Conservation (phyloP, 2,329 filamentous ascomycete species). For the Chrysoporthe cubensis region DNA sequence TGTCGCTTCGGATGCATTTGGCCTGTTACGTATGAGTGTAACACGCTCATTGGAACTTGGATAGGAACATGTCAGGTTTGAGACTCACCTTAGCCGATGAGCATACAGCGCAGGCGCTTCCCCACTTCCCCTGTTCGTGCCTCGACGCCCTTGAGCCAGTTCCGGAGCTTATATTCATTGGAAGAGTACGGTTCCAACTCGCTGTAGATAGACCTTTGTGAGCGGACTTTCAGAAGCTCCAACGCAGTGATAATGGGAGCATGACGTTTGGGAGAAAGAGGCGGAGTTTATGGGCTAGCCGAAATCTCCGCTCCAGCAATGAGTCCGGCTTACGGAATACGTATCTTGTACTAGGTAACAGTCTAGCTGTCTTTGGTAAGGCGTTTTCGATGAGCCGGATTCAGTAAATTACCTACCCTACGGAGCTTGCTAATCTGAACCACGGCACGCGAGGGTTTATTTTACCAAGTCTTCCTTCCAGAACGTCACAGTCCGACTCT, state of each 20-base stretch:
- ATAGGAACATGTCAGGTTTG: neutral
- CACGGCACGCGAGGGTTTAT: no score
- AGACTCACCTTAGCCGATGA: slow-evolving; percentile 26
- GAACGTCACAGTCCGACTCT: neutral
- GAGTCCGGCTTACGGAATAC: neutral
- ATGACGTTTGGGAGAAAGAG: neutral
- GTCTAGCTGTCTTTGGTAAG: neutral
- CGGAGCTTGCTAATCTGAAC: no score
- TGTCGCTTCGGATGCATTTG: slow-evolving; percentile 24
- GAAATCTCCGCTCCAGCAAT: neutral
- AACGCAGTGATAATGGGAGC: neutral
- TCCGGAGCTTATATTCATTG: slow-evolving; percentile 9
- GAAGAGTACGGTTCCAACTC: neutral
- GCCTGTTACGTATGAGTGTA: slow-evolving; percentile 17
- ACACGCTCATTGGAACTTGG: neutral
- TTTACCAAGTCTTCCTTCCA: no score
- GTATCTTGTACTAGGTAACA: neutral
- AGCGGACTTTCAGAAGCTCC: slow-evolving; percentile 11
- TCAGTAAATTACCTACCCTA: no score
- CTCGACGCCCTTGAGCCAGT: neutral
- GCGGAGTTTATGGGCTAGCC: slow-evolving; percentile 1
- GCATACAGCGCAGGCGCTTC: slow-evolving; percentile 27
- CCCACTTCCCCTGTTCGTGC: slow-evolving; percentile 26
- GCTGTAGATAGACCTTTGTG: neutral
- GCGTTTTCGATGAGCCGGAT: neutral